A percentile compares a stretch with the other conserved stretches of the same genome.
phyloP scores from a whole-genome alignment of 2,329 filamentous ascomycete species.

The Penicillium frequentans region DNA sequence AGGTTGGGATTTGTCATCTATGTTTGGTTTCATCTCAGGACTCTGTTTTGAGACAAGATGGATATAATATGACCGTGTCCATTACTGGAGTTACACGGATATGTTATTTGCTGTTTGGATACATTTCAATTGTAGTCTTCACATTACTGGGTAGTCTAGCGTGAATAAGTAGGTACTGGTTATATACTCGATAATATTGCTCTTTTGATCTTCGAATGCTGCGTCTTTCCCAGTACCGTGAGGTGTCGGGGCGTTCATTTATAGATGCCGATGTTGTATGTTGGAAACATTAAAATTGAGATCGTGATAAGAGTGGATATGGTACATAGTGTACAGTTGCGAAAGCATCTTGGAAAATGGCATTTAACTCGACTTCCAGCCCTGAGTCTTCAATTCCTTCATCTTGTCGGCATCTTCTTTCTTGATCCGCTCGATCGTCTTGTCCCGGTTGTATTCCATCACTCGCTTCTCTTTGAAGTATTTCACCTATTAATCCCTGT shows the following conservation, averaged over 20 bases:
- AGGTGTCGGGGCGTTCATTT: no score
- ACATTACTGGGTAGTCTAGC: no score
- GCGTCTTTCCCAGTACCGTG: no score
- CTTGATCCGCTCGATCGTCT: conserved; percentile 73
- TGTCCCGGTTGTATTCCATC: conserved; percentile 83
- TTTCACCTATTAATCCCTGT: conserved; percentile 65
- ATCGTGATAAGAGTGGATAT: conserved; percentile 25
- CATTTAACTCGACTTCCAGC: conserved; percentile 33
- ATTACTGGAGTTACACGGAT: neutral
- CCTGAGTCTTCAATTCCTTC: conserved; percentile 44
- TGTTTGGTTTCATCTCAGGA: conserved; percentile 4
- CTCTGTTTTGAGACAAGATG: conserved; percentile 9
- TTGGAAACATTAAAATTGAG: neutral
- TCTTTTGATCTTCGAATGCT: no score
- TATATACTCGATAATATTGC: no score
- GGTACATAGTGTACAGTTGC: conserved; percentile 29
- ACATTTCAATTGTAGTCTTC: no score
- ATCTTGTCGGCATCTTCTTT: conserved; percentile 69
- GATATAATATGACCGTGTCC: conserved; percentile 14
- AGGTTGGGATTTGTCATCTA: conserved; percentile 13
- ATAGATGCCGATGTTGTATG: no score
- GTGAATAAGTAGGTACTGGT: no score
- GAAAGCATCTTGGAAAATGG: neutral
- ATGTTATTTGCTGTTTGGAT: neutral
- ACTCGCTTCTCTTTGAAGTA: conserved; percentile 98